A percentile compares a stretch with the other conserved stretches of the same genome.
Evolutionary conservation across 2,329 filamentous ascomycete genomes (phyloP).

Genomic region (Graphilbum fragrans): DNA sequence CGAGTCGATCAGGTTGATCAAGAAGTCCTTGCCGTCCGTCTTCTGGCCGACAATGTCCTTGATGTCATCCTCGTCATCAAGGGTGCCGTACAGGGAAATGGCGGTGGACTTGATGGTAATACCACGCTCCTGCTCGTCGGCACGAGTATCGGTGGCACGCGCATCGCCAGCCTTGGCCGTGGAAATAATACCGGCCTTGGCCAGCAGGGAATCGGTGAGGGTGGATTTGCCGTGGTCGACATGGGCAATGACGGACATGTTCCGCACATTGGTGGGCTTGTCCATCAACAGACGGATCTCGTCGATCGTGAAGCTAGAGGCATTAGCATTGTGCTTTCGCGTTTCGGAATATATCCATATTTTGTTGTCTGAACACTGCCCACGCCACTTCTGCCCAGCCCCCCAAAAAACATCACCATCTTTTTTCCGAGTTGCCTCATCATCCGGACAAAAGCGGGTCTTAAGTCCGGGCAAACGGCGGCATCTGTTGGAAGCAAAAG

Average conservation of each 20-base stretch:
- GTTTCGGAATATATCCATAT: neutral
- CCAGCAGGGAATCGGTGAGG: conserved; percentile 96
- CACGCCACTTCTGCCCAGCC: neutral
- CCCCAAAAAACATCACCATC: neutral
- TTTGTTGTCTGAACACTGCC: neutral
- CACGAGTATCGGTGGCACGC: conserved; percentile 91
- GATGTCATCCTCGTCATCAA: conserved; percentile 71
- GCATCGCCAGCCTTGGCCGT: conserved; percentile 92
- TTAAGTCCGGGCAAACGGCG: conserved; percentile 16
- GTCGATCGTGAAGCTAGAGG: conserved; percentile 86
- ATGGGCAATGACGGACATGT: conserved; percentile 89
- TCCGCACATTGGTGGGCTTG: conserved; percentile 51
- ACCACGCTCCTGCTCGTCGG: conserved; percentile 98
- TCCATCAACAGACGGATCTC: conserved; percentile 72
- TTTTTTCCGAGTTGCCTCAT: conserved; percentile 5
- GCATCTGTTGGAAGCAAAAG: too few species aligned
- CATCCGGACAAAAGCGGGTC: conserved; percentile 13
- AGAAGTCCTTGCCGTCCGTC: conserved; percentile 87
- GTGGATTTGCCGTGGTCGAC: conserved; percentile 99
- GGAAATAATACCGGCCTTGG: conserved; percentile 99
- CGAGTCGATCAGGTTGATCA: conserved; percentile 99
- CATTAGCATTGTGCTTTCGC: conserved; percentile 19
- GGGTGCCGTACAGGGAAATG: conserved; percentile 90
- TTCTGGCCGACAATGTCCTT: conserved; percentile 88
- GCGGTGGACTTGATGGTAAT: conserved; percentile 99